Conservation (phyloP, 2,329 filamentous ascomycete species). For the Sarocladium brachiariae region DNA sequence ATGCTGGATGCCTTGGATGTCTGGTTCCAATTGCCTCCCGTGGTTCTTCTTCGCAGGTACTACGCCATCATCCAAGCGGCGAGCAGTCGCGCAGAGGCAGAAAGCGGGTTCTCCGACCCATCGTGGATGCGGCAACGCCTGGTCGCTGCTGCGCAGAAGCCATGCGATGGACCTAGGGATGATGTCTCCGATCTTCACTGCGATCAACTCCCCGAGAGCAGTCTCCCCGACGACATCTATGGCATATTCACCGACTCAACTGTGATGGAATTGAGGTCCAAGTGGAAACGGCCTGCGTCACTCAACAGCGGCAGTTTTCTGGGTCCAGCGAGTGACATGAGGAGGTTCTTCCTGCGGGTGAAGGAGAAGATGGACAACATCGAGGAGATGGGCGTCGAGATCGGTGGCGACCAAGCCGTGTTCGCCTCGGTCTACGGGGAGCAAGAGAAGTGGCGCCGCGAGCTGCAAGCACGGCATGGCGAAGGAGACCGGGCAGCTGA, state of each 20-base stretch:
- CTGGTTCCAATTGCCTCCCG: constrained; percentile 33
- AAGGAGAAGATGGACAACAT: constrained; percentile 23
- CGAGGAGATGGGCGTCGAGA: constrained; percentile 23
- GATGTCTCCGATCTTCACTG: constrained; percentile 29
- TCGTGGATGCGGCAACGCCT: constrained; percentile 26
- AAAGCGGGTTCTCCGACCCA: constrained; percentile 20
- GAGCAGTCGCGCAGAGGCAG: constrained; percentile 18
- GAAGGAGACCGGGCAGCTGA: constrained; percentile 21
- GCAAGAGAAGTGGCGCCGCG: constrained; percentile 28
- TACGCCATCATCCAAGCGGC: constrained; percentile 27
- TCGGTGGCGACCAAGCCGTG: constrained; percentile 32
- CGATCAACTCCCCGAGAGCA: constrained; percentile 28
- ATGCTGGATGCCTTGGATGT: constrained; percentile 31
- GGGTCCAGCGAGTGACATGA: constrained; percentile 24
- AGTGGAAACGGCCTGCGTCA: constrained; percentile 26
- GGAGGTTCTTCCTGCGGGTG: constrained; percentile 17
- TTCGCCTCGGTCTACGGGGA: constrained; percentile 31
- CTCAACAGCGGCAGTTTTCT: constrained; percentile 30
- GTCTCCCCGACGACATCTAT: constrained; percentile 26
- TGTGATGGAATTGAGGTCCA: constrained; percentile 25
- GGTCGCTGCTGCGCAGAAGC: constrained; percentile 28
- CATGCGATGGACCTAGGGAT: constrained; percentile 21
- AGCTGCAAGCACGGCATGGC: constrained; percentile 23
- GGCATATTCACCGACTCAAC: constrained; percentile 25
- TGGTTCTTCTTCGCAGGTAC: constrained; percentile 28